Percentiles rank a stretch among this genome's conserved stretches.
Conservation (phyloP, 805 yeast species). For the Wickerhamiella cacticola region DNA sequence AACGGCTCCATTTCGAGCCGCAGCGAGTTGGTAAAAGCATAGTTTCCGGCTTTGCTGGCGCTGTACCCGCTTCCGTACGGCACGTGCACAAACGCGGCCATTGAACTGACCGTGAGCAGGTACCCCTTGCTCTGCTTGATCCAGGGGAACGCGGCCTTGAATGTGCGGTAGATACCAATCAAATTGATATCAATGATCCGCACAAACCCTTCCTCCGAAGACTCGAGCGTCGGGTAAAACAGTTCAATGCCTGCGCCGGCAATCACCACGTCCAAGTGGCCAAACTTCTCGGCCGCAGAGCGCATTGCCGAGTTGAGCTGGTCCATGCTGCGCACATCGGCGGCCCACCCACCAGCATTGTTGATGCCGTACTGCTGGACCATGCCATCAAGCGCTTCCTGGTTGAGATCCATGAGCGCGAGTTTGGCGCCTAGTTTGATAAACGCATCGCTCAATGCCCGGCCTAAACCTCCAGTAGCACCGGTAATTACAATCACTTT, state of each 20-base stretch:
- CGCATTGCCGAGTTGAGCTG: slow-evolving; percentile 6
- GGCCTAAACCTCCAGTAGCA: slow-evolving; percentile 13
- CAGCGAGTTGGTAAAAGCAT: slow-evolving; percentile 10
- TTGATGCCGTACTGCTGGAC: slow-evolving; percentile 4
- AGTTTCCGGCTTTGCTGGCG: slow-evolving; percentile 11
- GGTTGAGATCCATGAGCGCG: slow-evolving; percentile 11
- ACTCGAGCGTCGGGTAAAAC: slow-evolving; percentile 7
- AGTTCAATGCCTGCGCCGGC: slow-evolving; percentile 13
- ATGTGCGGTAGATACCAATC: slow-evolving; percentile 12
- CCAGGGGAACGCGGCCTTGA: slow-evolving; percentile 13
- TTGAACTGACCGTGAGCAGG: slow-evolving; percentile 7
- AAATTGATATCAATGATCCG: slow-evolving; percentile 12
- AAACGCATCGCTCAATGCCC: neutral
- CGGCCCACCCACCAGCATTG: slow-evolving; percentile 5
- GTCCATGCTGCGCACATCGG: slow-evolving; percentile 10
- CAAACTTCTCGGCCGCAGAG: slow-evolving; percentile 10
- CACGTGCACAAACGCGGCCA: slow-evolving; percentile 12
- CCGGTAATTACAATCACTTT: slow-evolving; percentile 13
- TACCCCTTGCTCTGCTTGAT: slow-evolving; percentile 11
- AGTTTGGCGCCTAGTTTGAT: slow-evolving; percentile 7
- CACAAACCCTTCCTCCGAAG: slow-evolving; percentile 3
- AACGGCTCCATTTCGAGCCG: slow-evolving; percentile 9
- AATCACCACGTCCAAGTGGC: slow-evolving; percentile 13
- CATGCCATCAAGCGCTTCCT: neutral
- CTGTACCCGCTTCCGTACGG: slow-evolving; percentile 3